A percentile compares a stretch with the other conserved stretches of the same genome.
phyloP scores from a whole-genome alignment of 345 rosid genomes.

The Anastatica hierochuntica region DNA sequence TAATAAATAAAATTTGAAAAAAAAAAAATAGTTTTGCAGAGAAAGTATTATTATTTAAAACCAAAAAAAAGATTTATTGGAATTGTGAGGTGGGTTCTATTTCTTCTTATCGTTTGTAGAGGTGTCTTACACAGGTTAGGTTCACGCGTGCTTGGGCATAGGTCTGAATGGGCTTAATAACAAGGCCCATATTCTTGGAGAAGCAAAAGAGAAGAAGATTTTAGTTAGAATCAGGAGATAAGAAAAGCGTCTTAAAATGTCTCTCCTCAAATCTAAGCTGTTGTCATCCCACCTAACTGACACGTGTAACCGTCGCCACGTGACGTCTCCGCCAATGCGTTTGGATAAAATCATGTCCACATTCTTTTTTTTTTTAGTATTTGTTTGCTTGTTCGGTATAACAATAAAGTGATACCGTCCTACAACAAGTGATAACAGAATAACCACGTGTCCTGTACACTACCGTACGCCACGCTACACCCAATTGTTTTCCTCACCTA shows the following conservation, averaged over 20 bases:
- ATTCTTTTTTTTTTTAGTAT: not conserved
- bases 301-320: conserved; percentile 28
- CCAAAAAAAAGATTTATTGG: too few relatives aligned
- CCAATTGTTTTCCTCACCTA: conserved; percentile 15
- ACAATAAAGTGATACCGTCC: conserved; percentile 20
- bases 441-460: conserved; percentile 9
- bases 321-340: conserved; percentile 15
- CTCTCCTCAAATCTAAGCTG: not conserved
- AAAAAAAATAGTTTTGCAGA: too few relatives aligned
- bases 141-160: too few relatives aligned
- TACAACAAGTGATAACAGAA: conserved; percentile 13
- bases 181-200: not conserved
- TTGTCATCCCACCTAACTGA: not conserved
- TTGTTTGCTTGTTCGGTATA: conserved; percentile 24
- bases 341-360: conserved; percentile 21
- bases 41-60: too few relatives aligned
- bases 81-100: too few relatives aligned
- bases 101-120: too few relatives aligned
- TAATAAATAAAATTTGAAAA: too few relatives aligned
- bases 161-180: conserved; percentile 4
- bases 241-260: conserved; percentile 14
- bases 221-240: not conserved
- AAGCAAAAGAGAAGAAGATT: not conserved
- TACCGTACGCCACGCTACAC: conserved; percentile 30
- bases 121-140: too few relatives aligned